Conservation (phyloP, 2,329 filamentous ascomycete genomes). For the Ophiosphaerella narmari region DNA sequence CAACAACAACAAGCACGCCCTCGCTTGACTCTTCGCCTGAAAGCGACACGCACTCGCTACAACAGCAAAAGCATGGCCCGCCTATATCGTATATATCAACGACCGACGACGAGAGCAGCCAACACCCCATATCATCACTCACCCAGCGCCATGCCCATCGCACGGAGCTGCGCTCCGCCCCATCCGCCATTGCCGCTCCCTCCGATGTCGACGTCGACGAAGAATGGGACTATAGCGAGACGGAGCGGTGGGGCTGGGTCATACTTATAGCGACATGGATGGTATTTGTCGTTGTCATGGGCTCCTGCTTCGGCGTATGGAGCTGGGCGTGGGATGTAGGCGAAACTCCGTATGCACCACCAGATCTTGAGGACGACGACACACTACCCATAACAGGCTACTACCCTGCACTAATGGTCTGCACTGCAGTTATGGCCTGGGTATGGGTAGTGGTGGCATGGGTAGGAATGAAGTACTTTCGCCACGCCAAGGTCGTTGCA, state of each 20-base stretch:
- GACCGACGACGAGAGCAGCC: conserved; percentile 77
- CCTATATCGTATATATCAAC: conserved; percentile 70
- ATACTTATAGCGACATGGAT: conserved; percentile 90
- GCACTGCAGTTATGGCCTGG: conserved; percentile 97
- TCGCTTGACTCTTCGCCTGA: conserved; percentile 21
- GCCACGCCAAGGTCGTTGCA: conserved; percentile 87
- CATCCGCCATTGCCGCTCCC: conserved; percentile 28
- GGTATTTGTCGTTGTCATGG: conserved; percentile 96
- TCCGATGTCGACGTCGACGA: conserved; percentile 43
- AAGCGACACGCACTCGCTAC: not conserved
- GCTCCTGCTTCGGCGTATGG: conserved; percentile 92
- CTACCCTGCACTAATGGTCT: conserved; percentile 90
- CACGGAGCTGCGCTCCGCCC: conserved; percentile 27
- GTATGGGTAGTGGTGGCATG: conserved; percentile 97
- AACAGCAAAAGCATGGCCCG: conserved; percentile 50
- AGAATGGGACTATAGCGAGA: conserved; percentile 91
- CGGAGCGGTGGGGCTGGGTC: conserved; percentile 98
- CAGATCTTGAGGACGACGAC: conserved; percentile 91
- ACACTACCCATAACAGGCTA: conserved; percentile 96
- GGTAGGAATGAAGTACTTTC: conserved; percentile 99
- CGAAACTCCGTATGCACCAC: conserved; percentile 91
- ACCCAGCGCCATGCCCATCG: conserved; percentile 34
- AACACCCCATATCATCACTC: conserved; percentile 20
- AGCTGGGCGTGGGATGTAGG: conserved; percentile 99
- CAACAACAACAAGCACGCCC: conserved; percentile 52